Evolutionary conservation across 2,329 filamentous ascomycete species (phyloP).

Genomic region (Huntiella abstrusa): DNA sequence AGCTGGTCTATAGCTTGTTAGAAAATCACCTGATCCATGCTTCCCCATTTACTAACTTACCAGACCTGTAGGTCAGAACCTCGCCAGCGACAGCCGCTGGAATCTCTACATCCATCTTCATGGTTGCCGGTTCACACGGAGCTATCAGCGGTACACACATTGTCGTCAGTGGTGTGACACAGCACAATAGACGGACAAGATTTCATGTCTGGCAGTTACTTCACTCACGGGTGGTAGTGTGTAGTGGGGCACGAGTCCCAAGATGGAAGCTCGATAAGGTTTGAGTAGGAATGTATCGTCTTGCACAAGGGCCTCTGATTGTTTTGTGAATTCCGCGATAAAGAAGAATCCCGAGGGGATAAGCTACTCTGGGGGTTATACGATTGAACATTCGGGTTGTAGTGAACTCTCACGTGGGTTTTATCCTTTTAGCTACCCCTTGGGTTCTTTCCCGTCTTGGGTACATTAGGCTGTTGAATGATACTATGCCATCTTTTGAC

Average conservation of each 20-base stretch:
- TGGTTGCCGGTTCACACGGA: not conserved
- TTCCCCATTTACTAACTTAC: not conserved
- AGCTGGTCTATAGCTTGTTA: slow-evolving; percentile 40
- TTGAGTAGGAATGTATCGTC: not conserved
- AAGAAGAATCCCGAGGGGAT: no score
- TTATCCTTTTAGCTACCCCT: no score
- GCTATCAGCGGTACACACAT: not conserved
- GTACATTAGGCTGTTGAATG: no score
- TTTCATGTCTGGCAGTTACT: not conserved
- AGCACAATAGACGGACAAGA: not conserved
- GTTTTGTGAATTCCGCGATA: no score
- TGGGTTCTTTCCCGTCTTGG: no score
- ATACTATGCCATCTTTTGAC: no score
- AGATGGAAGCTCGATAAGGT: slow-evolving; percentile 4
- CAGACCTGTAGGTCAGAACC: slow-evolving; percentile 7
- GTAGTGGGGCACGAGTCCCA: slow-evolving; percentile 1
- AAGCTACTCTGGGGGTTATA: no score
- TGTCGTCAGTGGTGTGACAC: not conserved
- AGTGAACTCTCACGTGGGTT: no score
- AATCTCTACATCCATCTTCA: slow-evolving; percentile 3
- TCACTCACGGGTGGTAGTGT: slow-evolving; percentile 3
- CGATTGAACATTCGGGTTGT: no score
- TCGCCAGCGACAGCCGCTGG: slow-evolving; percentile 5
- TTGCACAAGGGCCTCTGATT: no score
- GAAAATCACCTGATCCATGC: not conserved